A percentile compares a stretch with the other conserved stretches of the same genome.
These are phyloP conservation scores for Salicornia ramosissima DNA, from an alignment of 148 eudicot genomes.

Conservation along the genomic window DNA sequence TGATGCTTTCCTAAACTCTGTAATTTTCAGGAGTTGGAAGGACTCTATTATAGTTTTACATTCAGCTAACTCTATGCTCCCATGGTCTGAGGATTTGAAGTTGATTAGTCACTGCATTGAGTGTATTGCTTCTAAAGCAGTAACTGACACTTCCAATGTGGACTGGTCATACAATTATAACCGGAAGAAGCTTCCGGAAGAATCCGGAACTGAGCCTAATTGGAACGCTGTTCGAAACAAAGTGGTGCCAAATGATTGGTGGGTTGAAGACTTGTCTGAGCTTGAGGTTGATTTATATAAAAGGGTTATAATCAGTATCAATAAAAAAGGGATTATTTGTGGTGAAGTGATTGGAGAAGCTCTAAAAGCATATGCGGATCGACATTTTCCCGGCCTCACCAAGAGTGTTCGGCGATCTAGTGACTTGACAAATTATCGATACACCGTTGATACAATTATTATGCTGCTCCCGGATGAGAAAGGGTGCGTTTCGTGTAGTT, in stretches of 20 bases:
- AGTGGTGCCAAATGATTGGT: constrained; percentile 81
- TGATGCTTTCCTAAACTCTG: constrained; percentile 72
- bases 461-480: constrained; percentile 71
- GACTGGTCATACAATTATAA: constrained; percentile 92
- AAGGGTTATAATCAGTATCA: constrained; percentile 49
- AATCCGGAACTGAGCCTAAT: constrained; percentile 44
- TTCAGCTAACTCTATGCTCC: constrained; percentile 53
- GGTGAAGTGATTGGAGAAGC: constrained; percentile 86
- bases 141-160: constrained; percentile 63
- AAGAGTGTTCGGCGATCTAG: constrained; percentile 41
- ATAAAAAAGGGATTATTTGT: constrained; percentile 42
- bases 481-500: constrained; percentile 73
- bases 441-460: constrained; percentile 53
- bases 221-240: constrained; percentile 45
- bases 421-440: constrained; percentile 35
- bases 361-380: constrained; percentile 61
- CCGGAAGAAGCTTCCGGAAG: constrained; percentile 64
- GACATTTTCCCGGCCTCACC: constrained; percentile 58
- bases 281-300: constrained; percentile 66
- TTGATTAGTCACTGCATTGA: constrained; percentile 54
- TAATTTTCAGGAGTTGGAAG: constrained; percentile 86
- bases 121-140: constrained; percentile 74
- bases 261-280: constrained; percentile 94
- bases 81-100: constrained; percentile 76
- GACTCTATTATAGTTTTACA: constrained; percentile 88